A percentile compares a stretch with the other conserved stretches of the same genome.
Conservation (phyloP, 805 yeast genomes). For the Candida montana region DNA sequence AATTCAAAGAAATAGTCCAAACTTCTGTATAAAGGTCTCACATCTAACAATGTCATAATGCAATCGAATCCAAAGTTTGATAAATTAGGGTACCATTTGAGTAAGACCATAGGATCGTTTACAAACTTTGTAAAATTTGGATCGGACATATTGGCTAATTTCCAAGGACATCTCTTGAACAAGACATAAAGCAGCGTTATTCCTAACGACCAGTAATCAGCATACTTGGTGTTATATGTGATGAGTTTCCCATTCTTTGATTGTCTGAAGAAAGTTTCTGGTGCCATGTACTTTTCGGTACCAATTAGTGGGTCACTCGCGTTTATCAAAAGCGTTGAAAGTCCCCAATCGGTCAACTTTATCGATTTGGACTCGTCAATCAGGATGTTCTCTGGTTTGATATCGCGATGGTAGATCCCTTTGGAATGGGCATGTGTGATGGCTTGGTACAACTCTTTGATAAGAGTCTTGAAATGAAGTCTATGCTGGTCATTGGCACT, state of each 20-base stretch:
- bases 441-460: slow-evolving; percentile 48
- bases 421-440: slow-evolving; percentile 48
- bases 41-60: slow-evolving; percentile 61
- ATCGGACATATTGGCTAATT: slow-evolving; percentile 62
- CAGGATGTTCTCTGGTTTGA: slow-evolving; percentile 68
- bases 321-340: slow-evolving; percentile 39
- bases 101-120: slow-evolving; percentile 60
- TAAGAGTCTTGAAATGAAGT: slow-evolving; percentile 31
- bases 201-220: slow-evolving; percentile 88
- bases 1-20: slow-evolving; percentile 40
- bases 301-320: slow-evolving; percentile 47
- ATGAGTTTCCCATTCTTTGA: slow-evolving; percentile 1
- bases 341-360: slow-evolving; percentile 73
- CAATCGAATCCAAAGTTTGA: slow-evolving; percentile 66
- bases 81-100: slow-evolving; percentile 72
- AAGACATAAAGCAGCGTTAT: slow-evolving; percentile 71
- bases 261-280: slow-evolving; percentile 63
- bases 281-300: slow-evolving; percentile 89
- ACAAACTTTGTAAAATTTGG: slow-evolving; percentile 63
- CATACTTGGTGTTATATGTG: slow-evolving; percentile 63
- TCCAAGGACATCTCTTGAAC: slow-evolving; percentile 83
- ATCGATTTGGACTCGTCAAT: slow-evolving; percentile 45
- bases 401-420: slow-evolving; percentile 64
- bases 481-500: slow-evolving; percentile 17
- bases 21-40: slow-evolving; percentile 48